Evolutionary conservation across 2,329 filamentous ascomycete species (phyloP).

Genomic region (Aureobasidium vineae): DNA sequence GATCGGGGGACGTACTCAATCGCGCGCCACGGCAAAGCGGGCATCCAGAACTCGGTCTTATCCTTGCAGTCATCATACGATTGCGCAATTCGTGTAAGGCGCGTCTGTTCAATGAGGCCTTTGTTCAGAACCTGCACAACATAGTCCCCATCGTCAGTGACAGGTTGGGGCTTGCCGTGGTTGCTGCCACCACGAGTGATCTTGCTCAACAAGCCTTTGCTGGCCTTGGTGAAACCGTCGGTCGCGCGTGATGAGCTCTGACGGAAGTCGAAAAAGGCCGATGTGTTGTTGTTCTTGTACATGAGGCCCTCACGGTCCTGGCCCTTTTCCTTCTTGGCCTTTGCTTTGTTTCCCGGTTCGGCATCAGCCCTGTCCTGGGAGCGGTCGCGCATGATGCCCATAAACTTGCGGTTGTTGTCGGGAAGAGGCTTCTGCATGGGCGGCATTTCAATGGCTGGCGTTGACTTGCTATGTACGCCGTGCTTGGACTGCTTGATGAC

Average conservation of each 20-base stretch:
- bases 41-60: conserved; percentile 99
- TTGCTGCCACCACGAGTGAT: conserved; percentile 68
- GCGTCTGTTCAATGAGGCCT: conserved; percentile 82
- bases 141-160: conserved; percentile 73
- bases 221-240: conserved; percentile 67
- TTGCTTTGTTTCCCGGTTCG: conserved; percentile 22
- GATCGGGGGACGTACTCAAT: conserved; percentile 64
- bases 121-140: conserved; percentile 80
- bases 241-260: conserved; percentile 71
- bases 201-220: conserved; percentile 76
- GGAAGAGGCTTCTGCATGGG: conserved; percentile 20
- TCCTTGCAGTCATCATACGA: conserved; percentile 82
- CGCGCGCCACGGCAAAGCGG: conserved; percentile 88
- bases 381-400: conserved; percentile 67
- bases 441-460: conserved; percentile 13
- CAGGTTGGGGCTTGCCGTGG: conserved; percentile 59
- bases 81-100: conserved; percentile 88
- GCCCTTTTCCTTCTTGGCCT: conserved; percentile 27
- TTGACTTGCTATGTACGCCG: conserved; percentile 16
- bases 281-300: conserved; percentile 23
- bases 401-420: conserved; percentile 65
- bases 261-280: conserved; percentile 50
- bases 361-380: conserved; percentile 64
- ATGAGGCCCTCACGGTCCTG: conserved; percentile 11
- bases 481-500: conserved; percentile 24